phyloP scores from a whole-genome alignment of 306 rosid species.

The Malus orientalis region DNA sequence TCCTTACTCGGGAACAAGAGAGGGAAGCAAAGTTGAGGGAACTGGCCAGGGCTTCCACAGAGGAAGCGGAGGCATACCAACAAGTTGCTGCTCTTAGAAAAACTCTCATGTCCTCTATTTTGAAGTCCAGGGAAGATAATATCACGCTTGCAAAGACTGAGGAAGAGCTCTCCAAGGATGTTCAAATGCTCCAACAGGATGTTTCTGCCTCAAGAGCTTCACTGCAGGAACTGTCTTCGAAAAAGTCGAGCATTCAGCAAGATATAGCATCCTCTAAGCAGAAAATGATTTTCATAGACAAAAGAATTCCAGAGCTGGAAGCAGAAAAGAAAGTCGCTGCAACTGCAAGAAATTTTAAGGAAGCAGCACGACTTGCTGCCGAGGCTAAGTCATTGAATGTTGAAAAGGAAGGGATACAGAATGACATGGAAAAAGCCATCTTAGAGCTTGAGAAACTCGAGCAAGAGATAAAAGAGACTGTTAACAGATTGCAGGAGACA shows the following conservation, averaged over 20 bases:
- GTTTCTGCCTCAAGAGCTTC: conserved; percentile 61
- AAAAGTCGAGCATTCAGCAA: conserved; percentile 69
- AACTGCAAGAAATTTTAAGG: conserved; percentile 75
- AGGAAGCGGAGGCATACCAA: conserved; percentile 50
- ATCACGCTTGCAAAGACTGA: conserved; percentile 52
- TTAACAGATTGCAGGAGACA: conserved; percentile 48
- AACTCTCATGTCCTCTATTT: conserved; percentile 47
- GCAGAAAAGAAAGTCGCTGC: conserved; percentile 80
- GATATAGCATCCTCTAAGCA: conserved; percentile 61
- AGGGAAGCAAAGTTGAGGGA: conserved; percentile 43
- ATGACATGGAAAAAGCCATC: conserved; percentile 33
- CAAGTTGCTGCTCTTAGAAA: conserved; percentile 52
- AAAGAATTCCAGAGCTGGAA: conserved; percentile 81
- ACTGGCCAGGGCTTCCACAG: conserved; percentile 43
- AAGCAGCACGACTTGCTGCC: conserved; percentile 71
- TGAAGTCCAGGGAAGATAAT: conserved; percentile 61
- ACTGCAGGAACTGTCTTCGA: conserved; percentile 73
- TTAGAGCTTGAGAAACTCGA: conserved; percentile 60
- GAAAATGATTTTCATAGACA: conserved; percentile 58
- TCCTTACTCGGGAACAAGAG: conserved; percentile 39
- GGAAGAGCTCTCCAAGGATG: conserved; percentile 57
- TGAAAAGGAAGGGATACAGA: conserved; percentile 55
- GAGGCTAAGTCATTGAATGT: conserved; percentile 58
- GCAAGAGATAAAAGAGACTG: conserved; percentile 47
- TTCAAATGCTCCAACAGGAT: conserved; percentile 50